phyloP scores from a whole-genome alignment of 176 grass and related monocot species.

The Typha latifolia region DNA sequence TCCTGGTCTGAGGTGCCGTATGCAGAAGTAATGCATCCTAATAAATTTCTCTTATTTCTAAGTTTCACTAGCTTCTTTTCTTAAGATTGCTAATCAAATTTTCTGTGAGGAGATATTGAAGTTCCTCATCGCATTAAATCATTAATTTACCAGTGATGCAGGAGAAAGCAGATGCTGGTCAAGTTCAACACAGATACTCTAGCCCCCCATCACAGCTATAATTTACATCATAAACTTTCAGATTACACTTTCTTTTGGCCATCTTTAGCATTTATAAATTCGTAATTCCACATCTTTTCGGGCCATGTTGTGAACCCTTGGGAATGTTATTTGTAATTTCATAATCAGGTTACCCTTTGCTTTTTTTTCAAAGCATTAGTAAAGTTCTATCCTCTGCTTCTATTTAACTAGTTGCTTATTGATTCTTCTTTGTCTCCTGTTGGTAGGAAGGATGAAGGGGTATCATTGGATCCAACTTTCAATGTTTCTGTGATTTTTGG shows the following conservation, averaged over 20 bases:
- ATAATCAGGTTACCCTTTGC: neutral
- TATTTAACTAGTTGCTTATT: neutral
- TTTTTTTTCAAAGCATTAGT: neutral
- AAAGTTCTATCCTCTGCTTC: neutral
- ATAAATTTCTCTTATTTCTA: neutral
- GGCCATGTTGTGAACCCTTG: too few relatives aligned
- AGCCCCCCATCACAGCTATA: neutral
- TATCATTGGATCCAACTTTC: constrained; percentile 79
- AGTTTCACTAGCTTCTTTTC: neutral
- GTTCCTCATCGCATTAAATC: neutral
- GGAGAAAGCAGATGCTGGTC: neutral
- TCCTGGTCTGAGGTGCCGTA: too few relatives aligned
- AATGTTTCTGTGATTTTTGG: constrained; percentile 80
- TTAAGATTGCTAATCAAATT: neutral
- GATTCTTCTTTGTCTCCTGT: neutral
- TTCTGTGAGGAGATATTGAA: neutral
- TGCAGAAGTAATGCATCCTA: too few relatives aligned
- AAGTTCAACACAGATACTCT: neutral
- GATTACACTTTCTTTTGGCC: too few relatives aligned
- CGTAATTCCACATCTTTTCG: too few relatives aligned
- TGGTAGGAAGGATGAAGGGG: constrained; percentile 78
- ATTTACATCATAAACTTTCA: neutral
- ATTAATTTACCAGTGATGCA: neutral
- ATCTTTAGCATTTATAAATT: too few relatives aligned
- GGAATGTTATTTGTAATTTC: neutral